Evolutionary conservation across 148 eudicot genomes (phyloP).

Genomic region (Persicaria tinctoria): DNA sequence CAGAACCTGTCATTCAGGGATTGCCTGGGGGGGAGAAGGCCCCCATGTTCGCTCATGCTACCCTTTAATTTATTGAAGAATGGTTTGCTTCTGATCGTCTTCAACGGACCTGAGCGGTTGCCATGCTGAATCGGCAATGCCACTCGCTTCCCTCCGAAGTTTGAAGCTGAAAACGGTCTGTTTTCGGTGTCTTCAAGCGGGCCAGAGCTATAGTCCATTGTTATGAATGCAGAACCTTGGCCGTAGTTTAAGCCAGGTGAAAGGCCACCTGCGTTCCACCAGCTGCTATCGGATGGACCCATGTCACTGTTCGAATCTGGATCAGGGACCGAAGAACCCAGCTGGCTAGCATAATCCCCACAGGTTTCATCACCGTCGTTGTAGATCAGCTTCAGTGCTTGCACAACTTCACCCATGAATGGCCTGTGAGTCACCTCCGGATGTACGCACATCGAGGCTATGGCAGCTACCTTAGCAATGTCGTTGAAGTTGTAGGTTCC

Average conservation of each 20-base stretch:
- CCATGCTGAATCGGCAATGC: slow-evolving; percentile 59
- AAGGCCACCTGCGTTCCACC: slow-evolving; percentile 74
- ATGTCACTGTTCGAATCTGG: slow-evolving; percentile 71
- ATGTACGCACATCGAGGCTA: slow-evolving; percentile 95
- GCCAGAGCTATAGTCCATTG: slow-evolving; percentile 96
- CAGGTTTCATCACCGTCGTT: slow-evolving; percentile 63
- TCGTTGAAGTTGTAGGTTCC: slow-evolving; percentile 64
- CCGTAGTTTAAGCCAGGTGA: slow-evolving; percentile 59
- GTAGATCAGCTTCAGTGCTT: slow-evolving; percentile 84
- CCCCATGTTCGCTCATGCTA: slow-evolving; percentile 85
- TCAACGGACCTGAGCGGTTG: slow-evolving; percentile 84
- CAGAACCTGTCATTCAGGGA: slow-evolving; percentile 37
- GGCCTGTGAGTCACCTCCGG: slow-evolving; percentile 96
- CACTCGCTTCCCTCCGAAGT: slow-evolving; percentile 36
- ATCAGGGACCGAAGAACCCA: slow-evolving; percentile 68
- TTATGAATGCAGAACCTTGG: slow-evolving; percentile 65
- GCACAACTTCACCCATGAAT: slow-evolving; percentile 99
- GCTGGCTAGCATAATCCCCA: slow-evolving; percentile 61
- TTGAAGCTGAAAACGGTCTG: slow-evolving; percentile 63
- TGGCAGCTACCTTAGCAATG: slow-evolving; percentile 88
- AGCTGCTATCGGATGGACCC: slow-evolving; percentile 75
- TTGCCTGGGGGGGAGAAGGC: slow-evolving; percentile 36
- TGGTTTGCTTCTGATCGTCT: slow-evolving; percentile 60
- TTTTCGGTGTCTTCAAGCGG: slow-evolving; percentile 65
- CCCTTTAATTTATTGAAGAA: slow-evolving; percentile 56